Base-by-base conservation (phyloP, 2,329 filamentous ascomycete species). In the Calonectria fujianensis region DNA sequence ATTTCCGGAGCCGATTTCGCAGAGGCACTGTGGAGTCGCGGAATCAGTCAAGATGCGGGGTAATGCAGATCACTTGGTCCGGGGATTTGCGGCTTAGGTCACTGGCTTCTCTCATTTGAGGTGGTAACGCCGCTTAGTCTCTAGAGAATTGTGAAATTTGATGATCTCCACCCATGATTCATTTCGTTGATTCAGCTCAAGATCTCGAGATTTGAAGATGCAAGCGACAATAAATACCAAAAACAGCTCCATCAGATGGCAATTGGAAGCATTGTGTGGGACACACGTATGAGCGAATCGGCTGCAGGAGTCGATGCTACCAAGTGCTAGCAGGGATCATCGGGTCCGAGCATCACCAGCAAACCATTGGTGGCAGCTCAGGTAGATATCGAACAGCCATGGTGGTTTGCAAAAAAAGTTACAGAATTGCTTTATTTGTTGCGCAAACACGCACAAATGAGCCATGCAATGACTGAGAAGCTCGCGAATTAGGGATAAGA, bases 1-100 rank as follows among this genome's bases (percentile, higher is more conserved):
- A 52, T 27, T 31, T 31, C 50, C 50, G 50, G 50, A 52, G 31
- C 50, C 24, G 50, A 52, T 16, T 31, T 16, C 24, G 11, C 50
- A 18, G 11, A 9, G 11, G 50, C 7, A 52, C 11, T 16, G 27
- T 27, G 50, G 24, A 52, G 50, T 16, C 13, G 24, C 50, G 50
- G 50, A 52, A 52, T 52, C 27, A 52, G 6, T 31, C 5, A 52
- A 31, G 50, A 48, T 52, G 50, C 50, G 50, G 50, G 50, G 50
- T 52, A 52, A 31, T 31, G 50, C 50, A 52, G 50, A 52, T 52
- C 50, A 52, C 27, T 52, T 16, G 24, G 27, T 31, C 27, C 5
- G 14, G 50, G 50, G 50, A 35, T 35, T 35, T 5, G 11, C 32
- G 11, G 32, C 6, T 9, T 35, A 10, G 32, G 8, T 35, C 32